These are phyloP conservation scores for Agaricus blazei DNA, from an alignment of 768 basidiomycete genomes.

Conservation along the genomic window DNA sequence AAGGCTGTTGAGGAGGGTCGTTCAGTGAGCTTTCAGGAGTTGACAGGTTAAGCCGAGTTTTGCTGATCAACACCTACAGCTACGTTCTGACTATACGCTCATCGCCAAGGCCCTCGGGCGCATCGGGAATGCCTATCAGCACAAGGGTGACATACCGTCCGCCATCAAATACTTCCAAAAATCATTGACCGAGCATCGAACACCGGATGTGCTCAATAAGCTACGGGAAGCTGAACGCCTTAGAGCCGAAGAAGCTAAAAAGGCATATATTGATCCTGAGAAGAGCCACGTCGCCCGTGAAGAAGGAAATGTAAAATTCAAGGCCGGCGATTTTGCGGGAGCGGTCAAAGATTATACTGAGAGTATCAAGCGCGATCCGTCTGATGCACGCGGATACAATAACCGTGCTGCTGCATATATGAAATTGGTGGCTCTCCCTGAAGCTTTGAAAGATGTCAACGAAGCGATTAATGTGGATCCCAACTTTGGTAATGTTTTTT, in stretches of 20 bases:
- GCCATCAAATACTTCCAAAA: slow-evolving; percentile 94
- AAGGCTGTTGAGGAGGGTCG: slow-evolving; percentile 97
- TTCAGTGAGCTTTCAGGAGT: slow-evolving; percentile 35
- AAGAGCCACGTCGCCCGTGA: slow-evolving; percentile 80
- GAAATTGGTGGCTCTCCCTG: slow-evolving; percentile 89
- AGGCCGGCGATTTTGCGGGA: slow-evolving; percentile 84
- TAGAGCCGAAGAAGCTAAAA: slow-evolving; percentile 71
- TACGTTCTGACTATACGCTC: slow-evolving; percentile 92
- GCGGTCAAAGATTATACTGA: slow-evolving; percentile 93
- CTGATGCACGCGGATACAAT: slow-evolving; percentile 90
- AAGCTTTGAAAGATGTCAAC: slow-evolving; percentile 94
- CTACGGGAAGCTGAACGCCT: slow-evolving; percentile 78
- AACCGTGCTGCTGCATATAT: slow-evolving; percentile 98
- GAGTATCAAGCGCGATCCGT: slow-evolving; percentile 92
- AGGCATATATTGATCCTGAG: slow-evolving; percentile 84
- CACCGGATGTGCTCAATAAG: slow-evolving; percentile 87
- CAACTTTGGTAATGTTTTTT: slow-evolving; percentile 55
- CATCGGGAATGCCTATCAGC: slow-evolving; percentile 78
- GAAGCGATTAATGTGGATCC: slow-evolving; percentile 91
- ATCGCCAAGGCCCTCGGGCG: slow-evolving; percentile 94
- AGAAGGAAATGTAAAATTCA: slow-evolving; percentile 91
- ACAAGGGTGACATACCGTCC: slow-evolving; percentile 66
- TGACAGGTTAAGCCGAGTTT: not conserved
- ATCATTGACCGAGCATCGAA: slow-evolving; percentile 93
- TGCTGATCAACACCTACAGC: slow-evolving; percentile 28